A percentile compares a stretch with the other conserved stretches of the same genome.
phyloP scores from a whole-genome alignment of 2,329 filamentous ascomycete genomes.

The Cadophora gregata region DNA sequence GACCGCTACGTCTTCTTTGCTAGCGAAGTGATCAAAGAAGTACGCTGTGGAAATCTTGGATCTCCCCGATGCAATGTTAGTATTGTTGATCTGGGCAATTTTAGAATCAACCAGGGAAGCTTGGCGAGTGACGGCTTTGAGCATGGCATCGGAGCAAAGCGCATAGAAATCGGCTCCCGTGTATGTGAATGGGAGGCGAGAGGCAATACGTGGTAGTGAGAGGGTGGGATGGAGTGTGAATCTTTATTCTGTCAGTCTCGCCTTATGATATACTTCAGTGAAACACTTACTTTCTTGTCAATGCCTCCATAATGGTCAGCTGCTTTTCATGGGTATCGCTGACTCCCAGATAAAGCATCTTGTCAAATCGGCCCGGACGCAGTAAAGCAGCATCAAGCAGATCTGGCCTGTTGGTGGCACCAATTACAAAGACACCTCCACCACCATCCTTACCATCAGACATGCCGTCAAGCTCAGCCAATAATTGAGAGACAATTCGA shows the following conservation, averaged over 20 bases:
- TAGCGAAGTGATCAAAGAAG: slow-evolving; percentile 94
- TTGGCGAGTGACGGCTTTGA: slow-evolving; percentile 95
- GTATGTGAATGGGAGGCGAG: slow-evolving; percentile 88
- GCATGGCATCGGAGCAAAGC: slow-evolving; percentile 96
- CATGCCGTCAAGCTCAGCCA: slow-evolving; percentile 97
- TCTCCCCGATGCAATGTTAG: slow-evolving; percentile 39
- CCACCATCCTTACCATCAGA: slow-evolving; percentile 83
- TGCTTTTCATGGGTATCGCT: slow-evolving; percentile 98
- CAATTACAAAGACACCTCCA: slow-evolving; percentile 94
- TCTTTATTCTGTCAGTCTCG: slow-evolving; percentile 52
- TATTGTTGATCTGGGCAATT: slow-evolving; percentile 71
- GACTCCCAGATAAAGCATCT: slow-evolving; percentile 97
- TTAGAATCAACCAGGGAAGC: slow-evolving; percentile 84
- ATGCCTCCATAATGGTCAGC: slow-evolving; percentile 87
- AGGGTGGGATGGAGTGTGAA: slow-evolving; percentile 84
- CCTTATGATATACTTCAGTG: slow-evolving; percentile 5
- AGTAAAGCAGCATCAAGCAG: slow-evolving; percentile 88
- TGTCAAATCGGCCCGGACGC: slow-evolving; percentile 91
- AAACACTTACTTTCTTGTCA: slow-evolving; percentile 82
- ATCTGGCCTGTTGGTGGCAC: slow-evolving; percentile 94
- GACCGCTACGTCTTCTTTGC: slow-evolving; percentile 81
- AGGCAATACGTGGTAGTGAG: slow-evolving; percentile 76
- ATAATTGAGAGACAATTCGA: slow-evolving; percentile 90
- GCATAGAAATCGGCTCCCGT: slow-evolving; percentile 98
- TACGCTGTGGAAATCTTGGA: slow-evolving; percentile 76